Conservation (phyloP, 164 flowering plant species). For the Tetrastigma voinierianum region DNA sequence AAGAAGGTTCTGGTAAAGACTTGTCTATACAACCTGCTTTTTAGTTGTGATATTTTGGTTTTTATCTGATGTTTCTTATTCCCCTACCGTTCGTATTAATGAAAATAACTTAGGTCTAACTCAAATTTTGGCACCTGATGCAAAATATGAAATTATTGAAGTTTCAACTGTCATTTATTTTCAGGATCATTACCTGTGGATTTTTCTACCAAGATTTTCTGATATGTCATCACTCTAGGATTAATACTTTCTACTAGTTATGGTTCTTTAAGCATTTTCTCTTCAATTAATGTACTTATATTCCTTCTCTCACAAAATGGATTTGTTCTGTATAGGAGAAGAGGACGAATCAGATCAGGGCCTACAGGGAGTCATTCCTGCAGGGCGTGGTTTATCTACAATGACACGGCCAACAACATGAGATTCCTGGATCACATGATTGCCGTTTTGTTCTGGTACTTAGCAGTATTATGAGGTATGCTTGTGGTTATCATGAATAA, state of each 20-base stretch:
- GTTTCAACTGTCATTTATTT: too few relatives aligned
- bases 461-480: constrained; percentile 2
- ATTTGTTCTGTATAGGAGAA: constrained; percentile 40
- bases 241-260: too few relatives aligned
- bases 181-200: too few relatives aligned
- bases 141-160: too few relatives aligned
- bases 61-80: too few relatives aligned
- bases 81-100: too few relatives aligned
- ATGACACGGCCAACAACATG: constrained; percentile 95
- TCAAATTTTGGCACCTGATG: too few relatives aligned
- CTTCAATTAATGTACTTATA: not conserved
- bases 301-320: not conserved
- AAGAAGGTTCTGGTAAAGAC: constrained; percentile 53
- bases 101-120: too few relatives aligned
- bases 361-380: constrained; percentile 54
- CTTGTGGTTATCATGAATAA: not conserved
- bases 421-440: constrained; percentile 17
- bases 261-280: constrained; percentile 3
- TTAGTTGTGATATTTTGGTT: not conserved
- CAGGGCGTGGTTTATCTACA: constrained; percentile 87
- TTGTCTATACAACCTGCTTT: not conserved
- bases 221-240: too few relatives aligned
- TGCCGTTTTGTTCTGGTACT: not conserved
- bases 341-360: constrained; percentile 46
- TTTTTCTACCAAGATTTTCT: too few relatives aligned